Evolutionary conservation across 805 yeast genomes (phyloP).

Genomic region (Starmerella geochares): DNA sequence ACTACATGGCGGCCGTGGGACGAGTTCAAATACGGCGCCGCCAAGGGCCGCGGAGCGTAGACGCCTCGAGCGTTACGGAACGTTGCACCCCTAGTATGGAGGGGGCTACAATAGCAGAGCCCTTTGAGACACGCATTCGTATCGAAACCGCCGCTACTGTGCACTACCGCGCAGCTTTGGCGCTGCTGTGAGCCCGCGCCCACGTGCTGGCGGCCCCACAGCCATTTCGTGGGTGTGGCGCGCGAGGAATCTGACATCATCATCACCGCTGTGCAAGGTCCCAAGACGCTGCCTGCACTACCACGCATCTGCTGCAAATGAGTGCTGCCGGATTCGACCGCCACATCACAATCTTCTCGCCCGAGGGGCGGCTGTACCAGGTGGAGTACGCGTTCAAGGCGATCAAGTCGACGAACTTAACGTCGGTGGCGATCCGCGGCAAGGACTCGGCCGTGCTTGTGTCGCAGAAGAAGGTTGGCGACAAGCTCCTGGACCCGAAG

Average conservation of each 20-base stretch:
- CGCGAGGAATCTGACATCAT: constrained; percentile 1
- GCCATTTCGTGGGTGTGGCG: neutral
- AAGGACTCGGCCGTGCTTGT: constrained; percentile 77
- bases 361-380: constrained; percentile 94
- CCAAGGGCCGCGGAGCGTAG: neutral
- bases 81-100: too few relatives aligned
- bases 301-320: constrained; percentile 16
- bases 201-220: neutral
- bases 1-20: constrained; percentile 1
- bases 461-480: constrained; percentile 93
- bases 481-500: constrained; percentile 75
- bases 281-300: neutral
- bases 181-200: too few relatives aligned
- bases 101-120: too few relatives aligned
- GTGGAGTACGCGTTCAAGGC: constrained; percentile 98
- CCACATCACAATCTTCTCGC: constrained; percentile 96
- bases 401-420: constrained; percentile 81
- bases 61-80: too few relatives aligned
- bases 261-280: neutral
- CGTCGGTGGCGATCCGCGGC: constrained; percentile 80
- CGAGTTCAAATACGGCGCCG: neutral
- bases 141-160: too few relatives aligned
- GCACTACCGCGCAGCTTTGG: too few relatives aligned
- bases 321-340: constrained; percentile 87
- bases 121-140: too few relatives aligned